phyloP scores from a whole-genome alignment of 768 basidiomycete genomes.

The Mycena rosella region DNA sequence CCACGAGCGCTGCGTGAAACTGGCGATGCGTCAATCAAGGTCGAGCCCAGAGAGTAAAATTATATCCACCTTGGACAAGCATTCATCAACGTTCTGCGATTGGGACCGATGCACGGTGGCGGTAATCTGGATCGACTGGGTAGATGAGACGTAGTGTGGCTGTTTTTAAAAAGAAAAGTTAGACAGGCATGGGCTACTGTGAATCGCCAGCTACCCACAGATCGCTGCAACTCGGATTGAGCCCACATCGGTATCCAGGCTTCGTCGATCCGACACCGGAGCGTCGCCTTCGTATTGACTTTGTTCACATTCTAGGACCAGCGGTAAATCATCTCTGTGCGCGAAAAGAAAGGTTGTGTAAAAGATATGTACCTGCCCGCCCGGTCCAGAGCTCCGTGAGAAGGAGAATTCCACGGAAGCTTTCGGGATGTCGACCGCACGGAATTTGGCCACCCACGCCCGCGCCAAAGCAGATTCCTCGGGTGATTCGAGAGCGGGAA shows the following conservation, averaged over 20 bases:
- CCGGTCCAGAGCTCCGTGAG: constrained; percentile 86
- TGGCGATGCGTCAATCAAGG: constrained; percentile 39
- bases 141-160: constrained; percentile 77
- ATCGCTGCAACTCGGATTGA: constrained; percentile 55
- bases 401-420: constrained; percentile 73
- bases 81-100: constrained; percentile 80
- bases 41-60: constrained; percentile 4
- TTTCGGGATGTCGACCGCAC: constrained; percentile 58
- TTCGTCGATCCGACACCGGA: constrained; percentile 69
- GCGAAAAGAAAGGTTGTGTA: not conserved
- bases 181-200: constrained; percentile 1
- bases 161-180: constrained; percentile 41
- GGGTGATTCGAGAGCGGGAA: constrained; percentile 50
- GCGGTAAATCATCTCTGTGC: not conserved
- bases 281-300: constrained; percentile 85
- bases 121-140: constrained; percentile 75
- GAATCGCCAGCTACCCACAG: constrained; percentile 54
- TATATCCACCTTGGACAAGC: constrained; percentile 68
- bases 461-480: constrained; percentile 63
- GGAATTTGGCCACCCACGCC: constrained; percentile 68
- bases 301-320: constrained; percentile 83
- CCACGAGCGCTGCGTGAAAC: constrained; percentile 67
- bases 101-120: constrained; percentile 83
- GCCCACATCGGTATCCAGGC: constrained; percentile 83
- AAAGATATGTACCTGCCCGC: constrained; percentile 73